Percentiles rank a stretch among this genome's conserved stretches.
phyloP scores from a whole-genome alignment of 2,329 filamentous ascomycete species.

The Teratosphaeria epicoccoides region DNA sequence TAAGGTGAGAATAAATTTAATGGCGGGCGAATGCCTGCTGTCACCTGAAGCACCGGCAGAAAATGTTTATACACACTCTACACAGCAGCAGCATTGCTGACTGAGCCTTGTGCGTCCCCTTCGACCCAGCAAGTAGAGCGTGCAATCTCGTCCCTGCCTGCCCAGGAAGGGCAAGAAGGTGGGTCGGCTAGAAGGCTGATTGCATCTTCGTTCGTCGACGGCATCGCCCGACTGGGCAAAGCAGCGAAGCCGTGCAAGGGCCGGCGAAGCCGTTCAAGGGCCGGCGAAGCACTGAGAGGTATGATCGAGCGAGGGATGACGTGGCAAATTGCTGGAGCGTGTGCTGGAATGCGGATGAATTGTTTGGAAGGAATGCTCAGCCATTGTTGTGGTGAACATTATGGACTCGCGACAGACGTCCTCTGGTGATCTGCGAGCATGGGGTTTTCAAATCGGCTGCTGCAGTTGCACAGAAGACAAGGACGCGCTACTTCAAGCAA shows the following conservation, averaged over 20 bases:
- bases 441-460: neutral
- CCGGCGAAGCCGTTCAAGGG: constrained; percentile 14
- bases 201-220: constrained; percentile 11
- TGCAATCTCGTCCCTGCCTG: constrained; percentile 24
- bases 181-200: constrained; percentile 18
- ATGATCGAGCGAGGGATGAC: constrained; percentile 18
- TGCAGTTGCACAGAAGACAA: neutral
- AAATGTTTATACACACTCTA: constrained; percentile 8
- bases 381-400: constrained; percentile 14
- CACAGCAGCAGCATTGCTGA: constrained; percentile 11
- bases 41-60: constrained; percentile 8
- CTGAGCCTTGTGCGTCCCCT: constrained; percentile 23
- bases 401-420: neutral
- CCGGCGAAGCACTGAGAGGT: constrained; percentile 7
- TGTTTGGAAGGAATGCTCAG: constrained; percentile 14
- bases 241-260: constrained; percentile 18
- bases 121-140: constrained; percentile 15
- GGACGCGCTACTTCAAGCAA: neutral
- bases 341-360: constrained; percentile 14
- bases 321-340: constrained; percentile 17
- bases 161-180: constrained; percentile 18
- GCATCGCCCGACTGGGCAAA: constrained; percentile 9
- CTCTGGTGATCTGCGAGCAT: neutral
- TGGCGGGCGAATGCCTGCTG: constrained; percentile 4
- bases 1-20: constrained; percentile 16